Base-by-base conservation (phyloP, 169 alveolate species). In the Eimeria tenella region DNA sequence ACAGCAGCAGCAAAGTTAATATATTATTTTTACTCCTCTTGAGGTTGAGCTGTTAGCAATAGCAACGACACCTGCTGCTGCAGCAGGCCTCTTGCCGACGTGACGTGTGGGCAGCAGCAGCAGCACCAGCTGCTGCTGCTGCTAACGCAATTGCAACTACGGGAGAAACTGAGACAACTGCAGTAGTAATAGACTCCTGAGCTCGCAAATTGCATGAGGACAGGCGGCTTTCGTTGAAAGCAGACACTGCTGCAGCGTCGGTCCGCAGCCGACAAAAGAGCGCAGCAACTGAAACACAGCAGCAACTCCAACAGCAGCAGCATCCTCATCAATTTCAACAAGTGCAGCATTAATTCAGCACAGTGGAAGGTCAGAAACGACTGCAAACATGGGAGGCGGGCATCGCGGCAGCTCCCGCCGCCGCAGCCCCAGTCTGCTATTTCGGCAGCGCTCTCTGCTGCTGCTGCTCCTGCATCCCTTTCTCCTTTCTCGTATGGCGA, bases 191-290 rank as follows among this genome's bases (percentile, higher is more conserved):
- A 42, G 60, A 42, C 5, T 13, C 5, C 62, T 49, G 58, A 49
- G 60, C 50, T 73, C 1, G 17, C 7, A 11, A 55, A 49, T 49
- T 73, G 58, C 83, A 49, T 42, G 83, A 42, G 50, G 83, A 49
- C 31, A 73, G 15, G 19, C 4, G 25, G 62, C 8, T 10, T 21
- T 0, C 60, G 11, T 73, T 73, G 58, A 8, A 73, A 25, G 31
- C 15, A 60, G 4, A 3, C 31, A 15, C 62, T 10, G 62, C 77
- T 5, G 60, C 83, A 31, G 83, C 62, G 42, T 73, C 62, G 9
- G 50, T 55, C 83, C 83, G 83, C 62, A 49, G 83, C 83, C 83
- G 83, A 73, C 83, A 23, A 13, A 13, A 60, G 25, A 73, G 21
- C 56, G 56, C 21, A 31, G 2, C 42, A 31, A 31, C 42, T 31